A percentile compares a stretch with the other conserved stretches of the same genome.
Evolutionary conservation across 176 grass and related monocot species (phyloP).

Genomic region (Paspalum vaginatum): DNA sequence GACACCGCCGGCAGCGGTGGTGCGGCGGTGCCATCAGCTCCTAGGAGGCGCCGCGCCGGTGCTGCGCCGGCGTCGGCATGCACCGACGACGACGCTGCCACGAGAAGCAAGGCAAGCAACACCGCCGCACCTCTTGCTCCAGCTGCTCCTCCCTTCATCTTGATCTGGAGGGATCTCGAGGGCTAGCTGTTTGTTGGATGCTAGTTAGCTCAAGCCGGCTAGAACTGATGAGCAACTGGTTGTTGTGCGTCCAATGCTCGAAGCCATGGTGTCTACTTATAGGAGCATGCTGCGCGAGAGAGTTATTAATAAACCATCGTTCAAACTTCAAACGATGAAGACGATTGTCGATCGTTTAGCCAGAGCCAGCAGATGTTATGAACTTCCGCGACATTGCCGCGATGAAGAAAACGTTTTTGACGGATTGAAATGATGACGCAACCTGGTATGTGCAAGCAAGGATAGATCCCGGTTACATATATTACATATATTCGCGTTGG

Average conservation of each 20-base stretch:
- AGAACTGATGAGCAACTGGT: background rate
- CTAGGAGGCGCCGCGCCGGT: background rate
- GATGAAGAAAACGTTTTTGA: slow-evolving; percentile 12
- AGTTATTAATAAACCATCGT: background rate
- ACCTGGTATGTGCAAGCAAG: background rate
- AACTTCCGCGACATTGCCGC: slow-evolving; percentile 8
- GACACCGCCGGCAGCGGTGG: background rate
- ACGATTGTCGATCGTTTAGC: background rate
- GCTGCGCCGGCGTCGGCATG: background rate
- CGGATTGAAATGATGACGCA: background rate
- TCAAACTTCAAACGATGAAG: background rate
- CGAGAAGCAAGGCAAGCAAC: background rate
- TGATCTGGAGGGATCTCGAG: background rate
- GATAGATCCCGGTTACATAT: no score
- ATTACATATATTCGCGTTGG: no score
- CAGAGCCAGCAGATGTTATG: background rate
- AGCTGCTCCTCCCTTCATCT: slow-evolving; percentile 25
- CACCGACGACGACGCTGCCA: background rate
- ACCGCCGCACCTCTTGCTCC: background rate
- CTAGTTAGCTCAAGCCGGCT: background rate
- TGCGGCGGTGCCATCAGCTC: background rate
- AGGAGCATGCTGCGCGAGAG: background rate
- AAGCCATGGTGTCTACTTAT: slow-evolving; percentile 2
- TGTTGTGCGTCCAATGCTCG: background rate
- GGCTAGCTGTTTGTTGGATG: background rate